Evolutionary conservation across 345 rosid genomes (phyloP).

Genomic region (Citrus mangshanensis): DNA sequence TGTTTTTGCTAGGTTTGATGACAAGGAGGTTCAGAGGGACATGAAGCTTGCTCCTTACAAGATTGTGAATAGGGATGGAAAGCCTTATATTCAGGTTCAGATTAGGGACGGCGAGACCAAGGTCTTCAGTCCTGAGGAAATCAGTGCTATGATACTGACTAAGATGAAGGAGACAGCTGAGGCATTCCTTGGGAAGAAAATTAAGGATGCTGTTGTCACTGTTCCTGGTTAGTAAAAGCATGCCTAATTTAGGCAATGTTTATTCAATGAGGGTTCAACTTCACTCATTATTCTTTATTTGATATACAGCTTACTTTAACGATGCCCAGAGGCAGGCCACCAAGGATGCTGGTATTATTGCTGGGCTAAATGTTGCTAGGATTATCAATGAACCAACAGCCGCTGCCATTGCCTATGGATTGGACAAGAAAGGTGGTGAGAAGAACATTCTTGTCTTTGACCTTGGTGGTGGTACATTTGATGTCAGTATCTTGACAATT

Average conservation of each 20-base stretch:
- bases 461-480: constrained; percentile 98
- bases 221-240: constrained; percentile 74
- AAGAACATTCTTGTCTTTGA: constrained; percentile 98
- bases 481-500: constrained; percentile 93
- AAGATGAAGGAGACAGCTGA: constrained; percentile 99
- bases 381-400: constrained; percentile 98
- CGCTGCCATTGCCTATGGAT: constrained; percentile 96
- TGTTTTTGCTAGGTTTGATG: constrained; percentile 59
- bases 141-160: constrained; percentile 84
- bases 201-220: constrained; percentile 96
- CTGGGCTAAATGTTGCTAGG: constrained; percentile 95
- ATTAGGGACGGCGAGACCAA: constrained; percentile 95
- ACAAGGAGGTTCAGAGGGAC: constrained; percentile 92
- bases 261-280: neutral
- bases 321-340: constrained; percentile 99
- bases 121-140: constrained; percentile 93
- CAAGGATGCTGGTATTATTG: constrained; percentile 92
- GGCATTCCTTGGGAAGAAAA: constrained; percentile 97
- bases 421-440: constrained; percentile 97
- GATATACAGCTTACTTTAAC: constrained; percentile 83
- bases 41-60: constrained; percentile 88
- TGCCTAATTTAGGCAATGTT: neutral
- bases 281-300: neutral
- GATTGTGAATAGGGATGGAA: constrained; percentile 89
- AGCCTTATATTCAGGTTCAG: constrained; percentile 88